Conservation (phyloP, 2,329 filamentous ascomycete species). For the Chrysoporthe deuterocubensis region DNA sequence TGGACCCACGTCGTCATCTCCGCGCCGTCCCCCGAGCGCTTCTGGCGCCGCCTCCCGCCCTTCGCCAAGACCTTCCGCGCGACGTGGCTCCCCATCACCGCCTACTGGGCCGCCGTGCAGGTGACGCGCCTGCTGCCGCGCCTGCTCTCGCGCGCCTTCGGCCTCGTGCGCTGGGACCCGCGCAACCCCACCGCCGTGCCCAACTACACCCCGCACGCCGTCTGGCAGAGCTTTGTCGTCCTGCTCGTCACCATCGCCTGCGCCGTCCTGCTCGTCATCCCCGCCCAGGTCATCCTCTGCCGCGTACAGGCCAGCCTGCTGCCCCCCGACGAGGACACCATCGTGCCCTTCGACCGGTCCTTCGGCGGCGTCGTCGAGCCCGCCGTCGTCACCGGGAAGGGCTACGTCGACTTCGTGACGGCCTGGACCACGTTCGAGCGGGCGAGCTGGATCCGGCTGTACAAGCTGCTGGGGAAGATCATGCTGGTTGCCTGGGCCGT, state of each 20-base stretch:
- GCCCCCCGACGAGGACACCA: conserved; percentile 77
- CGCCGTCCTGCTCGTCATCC: conserved; percentile 70
- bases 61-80: conserved; percentile 68
- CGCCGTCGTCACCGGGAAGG: conserved; percentile 73
- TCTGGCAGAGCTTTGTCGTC: conserved; percentile 53
- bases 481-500: conserved; percentile 57
- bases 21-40: conserved; percentile 63
- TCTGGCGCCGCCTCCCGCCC: conserved; percentile 71
- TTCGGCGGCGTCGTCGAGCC: conserved; percentile 79
- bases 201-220: conserved; percentile 42
- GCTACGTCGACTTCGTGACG: conserved; percentile 71
- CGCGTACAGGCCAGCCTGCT: conserved; percentile 89
- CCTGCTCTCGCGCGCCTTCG: conserved; percentile 50
- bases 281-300: conserved; percentile 74
- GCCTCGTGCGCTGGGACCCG: conserved; percentile 47
- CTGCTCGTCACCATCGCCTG: conserved; percentile 52
- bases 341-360: conserved; percentile 88
- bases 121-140: conserved; percentile 53
- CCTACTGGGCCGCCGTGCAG: conserved; percentile 63
- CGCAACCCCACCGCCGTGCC: conserved; percentile 44
- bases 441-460: conserved; percentile 71
- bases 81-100: conserved; percentile 68
- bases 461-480: conserved; percentile 77
- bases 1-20: conserved; percentile 91
- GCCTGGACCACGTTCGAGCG: conserved; percentile 81